Conservation (phyloP, 2,329 filamentous ascomycete genomes). For the Incumbomyces lentus region DNA sequence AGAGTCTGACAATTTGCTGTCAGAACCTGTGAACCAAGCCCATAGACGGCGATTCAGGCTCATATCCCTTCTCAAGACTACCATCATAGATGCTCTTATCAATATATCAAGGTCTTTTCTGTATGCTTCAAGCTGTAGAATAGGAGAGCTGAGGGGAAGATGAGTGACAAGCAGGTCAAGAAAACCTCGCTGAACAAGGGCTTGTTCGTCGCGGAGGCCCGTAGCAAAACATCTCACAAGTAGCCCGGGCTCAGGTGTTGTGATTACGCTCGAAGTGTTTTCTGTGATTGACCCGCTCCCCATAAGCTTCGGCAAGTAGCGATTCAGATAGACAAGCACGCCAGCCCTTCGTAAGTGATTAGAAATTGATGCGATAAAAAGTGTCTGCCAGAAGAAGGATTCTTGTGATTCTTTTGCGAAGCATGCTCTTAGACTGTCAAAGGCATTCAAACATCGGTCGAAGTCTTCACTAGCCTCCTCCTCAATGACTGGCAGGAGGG, state of each 20-base stretch:
- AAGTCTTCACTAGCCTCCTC: slow-evolving; percentile 98
- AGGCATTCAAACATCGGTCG: slow-evolving; percentile 67
- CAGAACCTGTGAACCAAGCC: slow-evolving; percentile 88
- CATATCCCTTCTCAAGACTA: slow-evolving; percentile 88
- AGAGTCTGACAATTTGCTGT: slow-evolving; percentile 26
- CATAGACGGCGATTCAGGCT: slow-evolving; percentile 89
- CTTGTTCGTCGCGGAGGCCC: slow-evolving; percentile 74
- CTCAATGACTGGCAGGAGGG: slow-evolving; percentile 82
- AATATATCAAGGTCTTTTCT: slow-evolving; percentile 68
- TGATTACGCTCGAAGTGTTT: slow-evolving; percentile 34
- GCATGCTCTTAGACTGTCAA: slow-evolving; percentile 65
- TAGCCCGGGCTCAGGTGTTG: slow-evolving; percentile 83
- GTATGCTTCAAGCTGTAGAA: slow-evolving; percentile 67
- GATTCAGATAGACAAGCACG: slow-evolving; percentile 73
- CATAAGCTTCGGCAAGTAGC: slow-evolving; percentile 65
- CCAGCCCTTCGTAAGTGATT: slow-evolving; percentile 75
- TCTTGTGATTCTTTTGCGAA: slow-evolving; percentile 56
- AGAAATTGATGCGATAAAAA: slow-evolving; percentile 88
- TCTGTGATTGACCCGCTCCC: slow-evolving; percentile 24
- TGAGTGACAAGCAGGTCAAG: slow-evolving; percentile 86
- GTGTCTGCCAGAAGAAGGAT: slow-evolving; percentile 96
- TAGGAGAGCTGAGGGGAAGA: slow-evolving; percentile 69
- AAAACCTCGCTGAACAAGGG: slow-evolving; percentile 88
- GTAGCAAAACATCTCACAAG: slow-evolving; percentile 86
- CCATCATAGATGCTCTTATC: slow-evolving; percentile 70